phyloP scores from a whole-genome alignment of 2,329 filamentous ascomycete genomes.

The Paraconiothyrium brasiliense region DNA sequence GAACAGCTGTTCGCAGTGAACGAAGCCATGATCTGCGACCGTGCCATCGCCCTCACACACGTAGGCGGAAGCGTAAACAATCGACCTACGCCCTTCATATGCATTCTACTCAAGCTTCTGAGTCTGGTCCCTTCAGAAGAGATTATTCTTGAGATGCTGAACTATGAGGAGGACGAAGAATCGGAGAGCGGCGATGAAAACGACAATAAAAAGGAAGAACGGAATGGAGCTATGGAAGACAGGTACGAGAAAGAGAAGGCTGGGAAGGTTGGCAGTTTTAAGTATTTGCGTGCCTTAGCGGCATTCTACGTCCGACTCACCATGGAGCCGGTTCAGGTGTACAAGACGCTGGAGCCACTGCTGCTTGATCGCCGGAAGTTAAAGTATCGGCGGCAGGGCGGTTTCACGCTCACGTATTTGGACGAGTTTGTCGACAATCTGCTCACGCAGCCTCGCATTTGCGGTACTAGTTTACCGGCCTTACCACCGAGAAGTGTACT shows the following conservation, averaged over 20 bases:
- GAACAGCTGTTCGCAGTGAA: conserved; percentile 98
- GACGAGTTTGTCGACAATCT: conserved; percentile 96
- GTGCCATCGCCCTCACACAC: conserved; percentile 83
- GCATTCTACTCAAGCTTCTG: conserved; percentile 91
- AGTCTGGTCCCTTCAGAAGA: conserved; percentile 84
- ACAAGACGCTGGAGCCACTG: conserved; percentile 80
- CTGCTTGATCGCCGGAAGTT: conserved; percentile 86
- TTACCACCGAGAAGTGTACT: conserved; percentile 82
- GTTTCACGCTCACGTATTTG: conserved; percentile 79
- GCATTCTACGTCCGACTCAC: conserved; percentile 94
- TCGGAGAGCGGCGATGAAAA: conserved; percentile 21
- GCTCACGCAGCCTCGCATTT: conserved; percentile 86
- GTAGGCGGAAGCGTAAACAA: conserved; percentile 88
- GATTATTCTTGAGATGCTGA: conserved; percentile 81
- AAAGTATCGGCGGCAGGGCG: conserved; percentile 76
- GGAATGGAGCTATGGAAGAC: conserved; percentile 1
- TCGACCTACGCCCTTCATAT: conserved; percentile 91
- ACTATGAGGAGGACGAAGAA: conserved; percentile 58
- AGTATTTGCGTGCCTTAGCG: conserved; percentile 87
- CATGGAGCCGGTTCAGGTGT: conserved; percentile 82
- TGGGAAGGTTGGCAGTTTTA: conserved; percentile 59
- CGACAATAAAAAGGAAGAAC: conserved; percentile 47
- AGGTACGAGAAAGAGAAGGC: conserved; percentile 29
- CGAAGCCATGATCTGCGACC: conserved; percentile 80
- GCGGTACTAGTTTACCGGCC: conserved; percentile 91